Conservation (phyloP, 352 stramenopile genomes). For the Thalassiosira gravida region DNA sequence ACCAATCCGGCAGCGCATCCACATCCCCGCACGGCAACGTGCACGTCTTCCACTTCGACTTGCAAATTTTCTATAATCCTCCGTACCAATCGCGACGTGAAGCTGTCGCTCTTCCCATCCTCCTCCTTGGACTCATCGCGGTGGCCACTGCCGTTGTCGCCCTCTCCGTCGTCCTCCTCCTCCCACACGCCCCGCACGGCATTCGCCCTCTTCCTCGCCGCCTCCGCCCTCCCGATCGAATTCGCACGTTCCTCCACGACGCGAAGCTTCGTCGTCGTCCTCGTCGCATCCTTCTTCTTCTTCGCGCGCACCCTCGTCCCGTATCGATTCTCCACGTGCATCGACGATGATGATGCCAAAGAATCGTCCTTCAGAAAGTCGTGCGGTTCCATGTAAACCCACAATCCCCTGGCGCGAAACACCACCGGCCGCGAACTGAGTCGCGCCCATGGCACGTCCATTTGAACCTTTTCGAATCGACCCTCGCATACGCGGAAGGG, state of each 20-base stretch:
- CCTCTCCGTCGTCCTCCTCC: slow-evolving; percentile 25
- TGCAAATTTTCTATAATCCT: slow-evolving; percentile 86
- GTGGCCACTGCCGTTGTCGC: no score
- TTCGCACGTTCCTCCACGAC: slow-evolving; percentile 45
- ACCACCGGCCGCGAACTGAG: slow-evolving; percentile 75
- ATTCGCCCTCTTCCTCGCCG: slow-evolving; percentile 60
- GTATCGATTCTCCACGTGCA: slow-evolving; percentile 14
- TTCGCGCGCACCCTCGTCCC: slow-evolving; percentile 4
- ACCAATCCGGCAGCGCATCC: slow-evolving; percentile 70
- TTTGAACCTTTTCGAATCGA: slow-evolving; percentile 73
- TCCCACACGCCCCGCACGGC: slow-evolving; percentile 56
- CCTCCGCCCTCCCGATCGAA: slow-evolving; percentile 62
- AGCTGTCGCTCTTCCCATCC: slow-evolving; percentile 21
- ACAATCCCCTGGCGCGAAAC: slow-evolving; percentile 73
- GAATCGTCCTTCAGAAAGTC: slow-evolving; percentile 64
- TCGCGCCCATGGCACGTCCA: slow-evolving; percentile 83
- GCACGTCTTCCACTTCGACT: slow-evolving; percentile 83
- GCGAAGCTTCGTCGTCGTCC: neutral
- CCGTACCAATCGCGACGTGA: slow-evolving; percentile 72
- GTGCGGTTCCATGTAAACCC: slow-evolving; percentile 66
- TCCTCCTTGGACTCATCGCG: neutral
- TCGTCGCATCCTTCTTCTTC: neutral
- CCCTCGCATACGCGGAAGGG: slow-evolving; percentile 73
- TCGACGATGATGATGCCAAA: no score
- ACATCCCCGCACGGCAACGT: slow-evolving; percentile 66